Base-by-base conservation (phyloP, 1,139 yeast genomes). In the Sugiyamaella neomexicana region DNA sequence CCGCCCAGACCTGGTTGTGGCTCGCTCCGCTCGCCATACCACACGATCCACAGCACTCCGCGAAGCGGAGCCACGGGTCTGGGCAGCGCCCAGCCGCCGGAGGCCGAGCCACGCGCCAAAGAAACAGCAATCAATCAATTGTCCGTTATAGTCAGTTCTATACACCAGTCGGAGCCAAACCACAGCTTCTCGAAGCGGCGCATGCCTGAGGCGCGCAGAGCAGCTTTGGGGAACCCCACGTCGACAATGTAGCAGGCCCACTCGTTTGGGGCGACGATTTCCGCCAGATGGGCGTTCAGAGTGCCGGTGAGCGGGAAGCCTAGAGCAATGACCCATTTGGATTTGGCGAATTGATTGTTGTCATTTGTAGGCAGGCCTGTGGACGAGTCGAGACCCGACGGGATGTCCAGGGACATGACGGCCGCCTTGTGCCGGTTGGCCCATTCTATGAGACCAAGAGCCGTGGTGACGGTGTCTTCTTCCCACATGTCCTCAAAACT, bases 331-430 rank as follows among this genome's bases (percentile, higher is more conserved):
- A 89, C 78, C 77, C 82, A 81, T 55, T 73, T 74, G 61, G 82
- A 72, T 23, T 75, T 63, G 6, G 70, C 58, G 39, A 50, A 56
- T 31, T 54, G 45, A 41, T 54, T 42, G 16, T 43, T 42, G 16
- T 46, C 48, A 32, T 56, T 25, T 5, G 52, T 53, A 2, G 63
- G 58, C 4, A 83, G 77, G 7, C 96, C 97, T 0, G 95, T 83
- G 3, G 95, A 89, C 7, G 95, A 86, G 65, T 89, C 96, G 42
- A 87, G 75, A 6, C 97, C 97, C 0, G 91, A 80, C 2, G 96
- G 95, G 34, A 88, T 80, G 64, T 89, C 96, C 27, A 90, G 69
- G 0, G 96, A 86, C 74, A 88, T 73, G 12, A 84, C 72, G 48
- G 81, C 79, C 7, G 78, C 72, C 46, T 73, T 72, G 67, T 60